phyloP scores from a whole-genome alignment of 805 yeast genomes.

The Ogataea pilisensis region DNA sequence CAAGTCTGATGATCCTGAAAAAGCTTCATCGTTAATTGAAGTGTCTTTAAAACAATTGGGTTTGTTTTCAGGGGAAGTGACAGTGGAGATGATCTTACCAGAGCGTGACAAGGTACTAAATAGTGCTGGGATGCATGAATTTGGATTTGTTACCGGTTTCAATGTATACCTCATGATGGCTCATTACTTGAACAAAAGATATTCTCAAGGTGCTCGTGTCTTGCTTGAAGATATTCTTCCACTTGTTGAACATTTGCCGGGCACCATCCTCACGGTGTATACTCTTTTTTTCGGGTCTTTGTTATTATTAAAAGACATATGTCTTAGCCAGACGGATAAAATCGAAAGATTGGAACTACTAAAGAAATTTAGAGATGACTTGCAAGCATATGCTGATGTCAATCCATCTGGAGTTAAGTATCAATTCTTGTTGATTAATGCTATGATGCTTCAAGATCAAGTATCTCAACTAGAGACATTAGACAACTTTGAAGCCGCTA shows the following conservation, averaged over 20 bases:
- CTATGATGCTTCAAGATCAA: constrained; percentile 26
- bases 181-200: constrained; percentile 9
- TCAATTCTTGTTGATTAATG: constrained; percentile 34
- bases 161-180: constrained; percentile 1
- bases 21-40: not conserved
- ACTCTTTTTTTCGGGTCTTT: constrained; percentile 11
- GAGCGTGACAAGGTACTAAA: not conserved
- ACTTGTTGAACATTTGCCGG: not conserved
- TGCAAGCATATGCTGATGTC: constrained; percentile 33
- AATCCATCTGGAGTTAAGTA: constrained; percentile 37
- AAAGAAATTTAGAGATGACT: constrained; percentile 20
- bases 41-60: constrained; percentile 3
- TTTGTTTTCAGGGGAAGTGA: constrained; percentile 6
- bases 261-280: constrained; percentile 8
- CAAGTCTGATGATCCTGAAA: not conserved
- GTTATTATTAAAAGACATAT: constrained; percentile 12
- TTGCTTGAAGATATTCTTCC: constrained; percentile 5
- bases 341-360: constrained; percentile 15
- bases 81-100: not conserved
- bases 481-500: constrained; percentile 43
- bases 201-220: constrained; percentile 5
- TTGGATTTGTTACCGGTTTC: not conserved
- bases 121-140: not conserved
- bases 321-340: constrained; percentile 16
- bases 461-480: constrained; percentile 34